phyloP scores from a whole-genome alignment of 441 rosid genomes.

The Cnidoscolus chayamansa region DNA sequence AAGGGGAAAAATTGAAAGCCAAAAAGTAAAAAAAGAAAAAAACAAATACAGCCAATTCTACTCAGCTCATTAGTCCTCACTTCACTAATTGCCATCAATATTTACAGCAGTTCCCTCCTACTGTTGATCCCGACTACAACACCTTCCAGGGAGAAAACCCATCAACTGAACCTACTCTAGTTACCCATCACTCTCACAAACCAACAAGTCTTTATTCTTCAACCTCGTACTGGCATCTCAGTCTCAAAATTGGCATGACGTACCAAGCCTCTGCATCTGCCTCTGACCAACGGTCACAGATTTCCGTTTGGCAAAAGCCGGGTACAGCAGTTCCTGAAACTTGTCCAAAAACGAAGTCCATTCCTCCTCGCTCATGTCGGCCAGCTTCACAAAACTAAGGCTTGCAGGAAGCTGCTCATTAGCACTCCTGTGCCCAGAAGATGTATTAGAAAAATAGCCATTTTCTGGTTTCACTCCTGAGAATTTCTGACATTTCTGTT shows the following conservation, averaged over 20 bases:
- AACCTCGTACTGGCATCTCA: slow-evolving; percentile 18
- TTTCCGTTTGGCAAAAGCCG: slow-evolving; percentile 69
- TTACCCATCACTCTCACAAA: slow-evolving; percentile 24
- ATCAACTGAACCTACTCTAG: slow-evolving; percentile 30
- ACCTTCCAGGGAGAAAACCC: slow-evolving; percentile 28
- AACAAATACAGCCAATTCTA: slow-evolving; percentile 32
- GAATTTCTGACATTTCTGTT: slow-evolving; percentile 37
- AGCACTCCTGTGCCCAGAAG: slow-evolving; percentile 81
- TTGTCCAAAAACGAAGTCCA: slow-evolving; percentile 72
- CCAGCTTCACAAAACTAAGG: slow-evolving; percentile 70
- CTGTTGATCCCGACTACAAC: slow-evolving; percentile 27
- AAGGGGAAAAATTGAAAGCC: slow-evolving; percentile 8
- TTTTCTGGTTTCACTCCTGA: slow-evolving; percentile 45
- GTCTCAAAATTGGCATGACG: slow-evolving; percentile 95
- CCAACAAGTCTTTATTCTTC: slow-evolving; percentile 24
- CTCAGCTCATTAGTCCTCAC: slow-evolving; percentile 27
- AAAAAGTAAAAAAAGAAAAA: slow-evolving; percentile 14
- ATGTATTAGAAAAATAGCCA: slow-evolving; percentile 41
- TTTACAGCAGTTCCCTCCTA: slow-evolving; percentile 41
- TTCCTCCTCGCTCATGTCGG: slow-evolving; percentile 76
- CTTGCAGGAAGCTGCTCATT: slow-evolving; percentile 76
- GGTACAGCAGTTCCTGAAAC: slow-evolving; percentile 62
- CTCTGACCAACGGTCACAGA: slow-evolving; percentile 60
- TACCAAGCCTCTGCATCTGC: slow-evolving; percentile 94
- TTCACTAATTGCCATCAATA: slow-evolving; percentile 37